A percentile compares a stretch with the other conserved stretches of the same genome.
Conservation (phyloP, 768 basidiomycete genomes). For the Mycena rosella region DNA sequence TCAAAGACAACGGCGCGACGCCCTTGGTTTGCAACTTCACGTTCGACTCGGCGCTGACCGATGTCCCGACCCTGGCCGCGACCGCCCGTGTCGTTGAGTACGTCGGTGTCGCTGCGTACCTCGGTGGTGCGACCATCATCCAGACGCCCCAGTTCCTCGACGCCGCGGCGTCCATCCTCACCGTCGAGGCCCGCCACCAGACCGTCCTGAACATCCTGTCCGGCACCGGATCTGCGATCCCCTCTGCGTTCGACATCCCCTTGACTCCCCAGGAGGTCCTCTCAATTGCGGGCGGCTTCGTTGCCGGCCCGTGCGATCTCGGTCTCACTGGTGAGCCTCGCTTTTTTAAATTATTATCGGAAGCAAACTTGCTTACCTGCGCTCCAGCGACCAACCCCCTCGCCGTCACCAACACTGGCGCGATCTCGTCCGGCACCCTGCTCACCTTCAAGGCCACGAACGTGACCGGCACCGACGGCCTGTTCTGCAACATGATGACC, state of each 20-base stretch:
- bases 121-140: constrained; percentile 77
- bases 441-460: constrained; percentile 72
- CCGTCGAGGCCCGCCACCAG: constrained; percentile 88
- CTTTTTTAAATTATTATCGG: not conserved
- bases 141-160: constrained; percentile 72
- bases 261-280: constrained; percentile 79
- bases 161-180: constrained; percentile 80
- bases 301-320: constrained; percentile 72
- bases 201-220: constrained; percentile 80
- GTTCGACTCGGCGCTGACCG: constrained; percentile 70
- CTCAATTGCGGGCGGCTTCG: constrained; percentile 75
- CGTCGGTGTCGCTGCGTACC: constrained; percentile 82
- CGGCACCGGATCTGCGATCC: constrained; percentile 68
- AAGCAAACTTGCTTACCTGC: not conserved
- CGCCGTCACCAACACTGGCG: constrained; percentile 72
- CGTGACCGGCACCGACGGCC: constrained; percentile 61
- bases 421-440: constrained; percentile 66
- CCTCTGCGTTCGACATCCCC: constrained; percentile 79
- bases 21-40: constrained; percentile 78
- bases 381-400: constrained; percentile 69
- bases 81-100: constrained; percentile 82
- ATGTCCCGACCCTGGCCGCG: constrained; percentile 77
- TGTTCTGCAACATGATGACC: constrained; percentile 83
- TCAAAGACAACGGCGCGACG: constrained; percentile 65
- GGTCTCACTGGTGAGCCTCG: constrained; percentile 63